Evolutionary conservation across 768 basidiomycete species (phyloP).

Genomic region (Mycena kentingensis): DNA sequence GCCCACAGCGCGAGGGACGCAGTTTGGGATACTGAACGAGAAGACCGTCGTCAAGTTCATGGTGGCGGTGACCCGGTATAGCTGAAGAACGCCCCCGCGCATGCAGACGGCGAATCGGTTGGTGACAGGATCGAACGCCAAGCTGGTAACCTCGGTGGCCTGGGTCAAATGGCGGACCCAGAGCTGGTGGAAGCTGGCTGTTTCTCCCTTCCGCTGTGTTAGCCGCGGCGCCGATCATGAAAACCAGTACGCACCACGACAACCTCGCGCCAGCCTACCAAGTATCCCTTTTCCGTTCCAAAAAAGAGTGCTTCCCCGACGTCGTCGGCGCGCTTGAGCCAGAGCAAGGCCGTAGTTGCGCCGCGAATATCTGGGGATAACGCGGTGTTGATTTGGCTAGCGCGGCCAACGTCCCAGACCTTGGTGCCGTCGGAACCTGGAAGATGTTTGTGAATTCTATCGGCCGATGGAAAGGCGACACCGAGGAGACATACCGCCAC

Average conservation of each 20-base stretch:
- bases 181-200: conserved; percentile 6
- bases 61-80: conserved; percentile 5
- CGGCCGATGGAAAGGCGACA: neutral
- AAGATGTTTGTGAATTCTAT: neutral
- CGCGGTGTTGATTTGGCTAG: neutral
- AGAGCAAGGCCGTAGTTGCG: conserved; percentile 7
- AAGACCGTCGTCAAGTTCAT: conserved; percentile 11
- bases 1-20: conserved; percentile 11
- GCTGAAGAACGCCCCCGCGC: conserved; percentile 14
- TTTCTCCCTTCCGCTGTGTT: neutral
- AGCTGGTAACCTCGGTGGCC: conserved; percentile 20
- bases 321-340: conserved; percentile 11
- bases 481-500: too few species aligned
- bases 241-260: neutral
- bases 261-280: conserved; percentile 4
- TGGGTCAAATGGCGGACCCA: conserved; percentile 5
- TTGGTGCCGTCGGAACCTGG: neutral
- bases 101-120: conserved; percentile 20
- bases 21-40: conserved; percentile 5
- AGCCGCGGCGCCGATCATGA: neutral
- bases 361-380: neutral
- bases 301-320: conserved; percentile 6
- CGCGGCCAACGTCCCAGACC: neutral
- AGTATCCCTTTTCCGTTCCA: conserved; percentile 8
- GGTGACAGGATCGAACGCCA: conserved; percentile 20